A percentile compares a stretch with the other conserved stretches of the same genome.
These are phyloP conservation scores for Zymoseptoria pseudotritici DNA, from an alignment of 2,329 filamentous ascomycete genomes.

Conservation along the genomic window DNA sequence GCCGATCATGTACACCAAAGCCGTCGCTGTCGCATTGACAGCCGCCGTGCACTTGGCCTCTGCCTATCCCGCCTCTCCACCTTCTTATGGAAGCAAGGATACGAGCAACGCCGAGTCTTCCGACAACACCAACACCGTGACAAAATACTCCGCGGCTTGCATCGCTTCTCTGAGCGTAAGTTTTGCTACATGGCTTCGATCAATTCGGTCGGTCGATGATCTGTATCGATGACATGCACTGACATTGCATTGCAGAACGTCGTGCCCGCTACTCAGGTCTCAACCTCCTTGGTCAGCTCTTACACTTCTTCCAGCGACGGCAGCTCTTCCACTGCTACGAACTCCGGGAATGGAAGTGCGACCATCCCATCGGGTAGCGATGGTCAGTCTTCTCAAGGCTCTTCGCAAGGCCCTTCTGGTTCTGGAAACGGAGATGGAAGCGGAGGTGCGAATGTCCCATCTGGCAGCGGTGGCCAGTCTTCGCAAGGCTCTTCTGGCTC, in stretches of 20 bases:
- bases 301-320: neutral
- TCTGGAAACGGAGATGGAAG: neutral
- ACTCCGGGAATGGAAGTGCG: neutral
- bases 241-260: neutral
- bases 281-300: neutral
- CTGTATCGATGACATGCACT: neutral
- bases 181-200: neutral
- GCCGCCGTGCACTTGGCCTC: neutral
- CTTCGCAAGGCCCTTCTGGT: neutral
- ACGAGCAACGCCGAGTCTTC: neutral
- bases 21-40: conserved; percentile 17
- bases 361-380: neutral
- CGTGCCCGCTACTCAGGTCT: neutral
- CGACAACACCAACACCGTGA: neutral
- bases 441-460: neutral
- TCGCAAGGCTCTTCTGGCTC: neutral
- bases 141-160: neutral
- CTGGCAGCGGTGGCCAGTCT: neutral
- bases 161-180: neutral
- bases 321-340: neutral
- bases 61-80: neutral
- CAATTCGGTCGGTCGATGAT: neutral
- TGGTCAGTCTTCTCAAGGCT: neutral
- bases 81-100: neutral
- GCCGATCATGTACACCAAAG: conserved; percentile 66